These are phyloP conservation scores for Chaetomium olivaceum DNA, from an alignment of 2,329 filamentous ascomycete species.

Conservation along the genomic window DNA sequence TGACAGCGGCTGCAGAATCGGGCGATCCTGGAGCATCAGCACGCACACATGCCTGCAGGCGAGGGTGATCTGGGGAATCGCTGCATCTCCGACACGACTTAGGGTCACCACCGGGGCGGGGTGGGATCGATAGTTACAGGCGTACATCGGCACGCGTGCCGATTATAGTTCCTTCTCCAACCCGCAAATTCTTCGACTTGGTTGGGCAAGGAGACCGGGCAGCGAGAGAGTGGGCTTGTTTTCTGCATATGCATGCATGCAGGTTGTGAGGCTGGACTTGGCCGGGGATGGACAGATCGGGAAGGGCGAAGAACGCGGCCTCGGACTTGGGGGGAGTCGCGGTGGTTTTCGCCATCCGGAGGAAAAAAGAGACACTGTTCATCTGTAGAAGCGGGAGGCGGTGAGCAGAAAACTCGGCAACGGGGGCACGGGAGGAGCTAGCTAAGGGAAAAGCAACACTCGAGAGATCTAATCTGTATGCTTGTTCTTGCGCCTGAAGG, in stretches of 20 bases:
- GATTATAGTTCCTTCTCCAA: neutral
- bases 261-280: neutral
- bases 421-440: neutral
- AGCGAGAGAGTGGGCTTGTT: neutral
- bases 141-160: neutral
- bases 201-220: neutral
- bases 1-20: neutral
- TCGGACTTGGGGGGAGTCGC: neutral
- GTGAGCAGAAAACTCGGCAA: neutral
- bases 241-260: slow-evolving; percentile 11
- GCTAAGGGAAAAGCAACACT: neutral
- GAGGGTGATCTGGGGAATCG: neutral
- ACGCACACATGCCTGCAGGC: neutral
- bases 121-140: neutral
- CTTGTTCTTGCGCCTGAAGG: neutral
- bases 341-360: neutral
- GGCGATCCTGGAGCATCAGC: neutral
- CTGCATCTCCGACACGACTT: neutral
- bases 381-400: neutral
- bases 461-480: neutral
- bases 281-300: neutral
- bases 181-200: neutral
- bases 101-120: neutral
- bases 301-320: neutral
- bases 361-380: neutral